These are phyloP conservation scores for Entomophthora muscae DNA, from an alignment of 371 early-diverging fungal genomes.

Conservation along the genomic window DNA sequence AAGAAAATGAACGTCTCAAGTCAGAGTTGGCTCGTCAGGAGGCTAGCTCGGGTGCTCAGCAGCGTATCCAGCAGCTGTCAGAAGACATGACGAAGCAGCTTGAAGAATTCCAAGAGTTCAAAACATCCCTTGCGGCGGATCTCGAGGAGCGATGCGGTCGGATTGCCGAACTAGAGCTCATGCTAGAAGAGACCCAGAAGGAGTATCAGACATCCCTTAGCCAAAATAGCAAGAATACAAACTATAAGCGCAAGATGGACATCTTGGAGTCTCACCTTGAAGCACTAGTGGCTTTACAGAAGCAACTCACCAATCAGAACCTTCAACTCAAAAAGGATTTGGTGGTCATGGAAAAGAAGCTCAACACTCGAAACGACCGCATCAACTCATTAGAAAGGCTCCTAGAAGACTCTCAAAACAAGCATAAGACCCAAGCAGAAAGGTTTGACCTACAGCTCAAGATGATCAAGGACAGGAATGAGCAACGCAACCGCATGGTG, in stretches of 20 bases:
- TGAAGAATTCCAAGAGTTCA: slow-evolving; percentile 4
- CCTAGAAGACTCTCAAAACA: slow-evolving; percentile 56
- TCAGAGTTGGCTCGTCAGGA: not conserved
- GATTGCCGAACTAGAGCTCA: slow-evolving; percentile 86
- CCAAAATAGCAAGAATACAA: slow-evolving; percentile 34
- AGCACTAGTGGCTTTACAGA: slow-evolving; percentile 75
- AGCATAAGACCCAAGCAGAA: slow-evolving; percentile 58
- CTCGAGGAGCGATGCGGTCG: not conserved
- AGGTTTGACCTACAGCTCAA: slow-evolving; percentile 17
- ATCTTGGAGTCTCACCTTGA: slow-evolving; percentile 87
- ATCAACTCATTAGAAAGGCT: slow-evolving; percentile 72
- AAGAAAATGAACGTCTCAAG: not conserved
- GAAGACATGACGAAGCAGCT: slow-evolving; percentile 2
- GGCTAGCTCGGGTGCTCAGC: not conserved
- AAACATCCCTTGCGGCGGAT: not conserved
- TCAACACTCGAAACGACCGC: slow-evolving; percentile 79
- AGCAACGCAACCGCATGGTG: slow-evolving; percentile 16
- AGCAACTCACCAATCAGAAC: slow-evolving; percentile 88
- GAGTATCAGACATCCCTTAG: slow-evolving; percentile 71
- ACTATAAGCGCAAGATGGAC: slow-evolving; percentile 83
- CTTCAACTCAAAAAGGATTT: slow-evolving; percentile 79
- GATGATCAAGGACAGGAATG: slow-evolving; percentile 9
- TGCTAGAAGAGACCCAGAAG: slow-evolving; percentile 78
- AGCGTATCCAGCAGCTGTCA: not conserved
- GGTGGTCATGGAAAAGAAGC: slow-evolving; percentile 73